Conservation (phyloP, 441 rosid species). For the Corymbia calophylla region DNA sequence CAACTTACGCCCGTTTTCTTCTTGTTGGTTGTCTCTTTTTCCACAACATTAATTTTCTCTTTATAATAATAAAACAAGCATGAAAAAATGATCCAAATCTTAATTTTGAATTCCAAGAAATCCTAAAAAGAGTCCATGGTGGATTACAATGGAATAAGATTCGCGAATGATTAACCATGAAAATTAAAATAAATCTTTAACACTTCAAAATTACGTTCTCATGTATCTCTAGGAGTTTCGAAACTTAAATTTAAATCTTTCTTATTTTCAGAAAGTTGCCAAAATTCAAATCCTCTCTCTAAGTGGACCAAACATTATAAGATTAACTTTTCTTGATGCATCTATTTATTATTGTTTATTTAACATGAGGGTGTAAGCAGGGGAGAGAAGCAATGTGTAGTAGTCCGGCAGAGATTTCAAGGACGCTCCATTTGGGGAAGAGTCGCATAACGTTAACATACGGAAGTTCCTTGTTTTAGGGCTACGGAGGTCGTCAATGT, state of each 20-base stretch:
- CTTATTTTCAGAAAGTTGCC: neutral
- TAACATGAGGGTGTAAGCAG: neutral
- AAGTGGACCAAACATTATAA: neutral
- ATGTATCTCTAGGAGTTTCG: neutral
- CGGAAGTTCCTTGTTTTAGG: neutral
- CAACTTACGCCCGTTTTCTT: neutral
- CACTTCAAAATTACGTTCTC: neutral
- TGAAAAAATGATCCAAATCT: neutral
- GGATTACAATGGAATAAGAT: neutral
- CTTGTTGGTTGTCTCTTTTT: neutral
- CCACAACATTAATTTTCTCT: neutral
- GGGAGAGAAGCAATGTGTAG: neutral
- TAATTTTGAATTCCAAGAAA: neutral
- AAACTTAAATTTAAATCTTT: neutral
- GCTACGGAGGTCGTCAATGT: neutral
- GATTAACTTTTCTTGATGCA: neutral
- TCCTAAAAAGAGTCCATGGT: neutral
- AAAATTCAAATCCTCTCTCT: neutral
- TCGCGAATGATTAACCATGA: neutral
- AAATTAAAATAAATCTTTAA: neutral
- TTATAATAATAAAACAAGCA: neutral
- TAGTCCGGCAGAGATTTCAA: neutral
- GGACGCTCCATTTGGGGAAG: neutral
- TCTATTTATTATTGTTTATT: neutral
- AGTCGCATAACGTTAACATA: neutral